A percentile compares a stretch with the other conserved stretches of the same genome.
These are phyloP conservation scores for Fusarium nisikadoi DNA, from an alignment of 2,329 filamentous ascomycete genomes.

Conservation along the genomic window DNA sequence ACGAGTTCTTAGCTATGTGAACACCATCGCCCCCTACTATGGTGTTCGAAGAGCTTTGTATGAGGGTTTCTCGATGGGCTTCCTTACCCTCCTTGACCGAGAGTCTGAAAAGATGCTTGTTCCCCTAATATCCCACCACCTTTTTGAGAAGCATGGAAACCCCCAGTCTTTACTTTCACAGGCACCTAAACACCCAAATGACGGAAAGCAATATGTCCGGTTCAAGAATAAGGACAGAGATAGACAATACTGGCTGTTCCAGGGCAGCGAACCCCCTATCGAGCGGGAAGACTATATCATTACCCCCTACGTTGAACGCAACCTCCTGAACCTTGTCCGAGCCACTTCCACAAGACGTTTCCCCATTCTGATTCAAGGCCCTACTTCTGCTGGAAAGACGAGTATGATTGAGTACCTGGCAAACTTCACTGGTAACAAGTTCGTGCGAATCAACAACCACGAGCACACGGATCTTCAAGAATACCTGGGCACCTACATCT, in stretches of 20 bases:
- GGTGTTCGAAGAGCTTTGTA: constrained; percentile 86
- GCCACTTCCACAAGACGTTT: constrained; percentile 92
- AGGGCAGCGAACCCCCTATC: constrained; percentile 71
- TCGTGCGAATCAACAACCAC: constrained; percentile 99
- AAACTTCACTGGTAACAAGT: constrained; percentile 96
- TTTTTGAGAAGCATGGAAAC: constrained; percentile 76
- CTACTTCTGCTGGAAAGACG: constrained; percentile 97
- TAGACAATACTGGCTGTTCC: constrained; percentile 88
- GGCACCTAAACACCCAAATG: constrained; percentile 78
- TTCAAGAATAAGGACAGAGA: constrained; percentile 74
- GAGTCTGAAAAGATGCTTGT: constrained; percentile 82
- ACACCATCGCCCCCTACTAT: constrained; percentile 84
- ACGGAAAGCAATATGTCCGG: constrained; percentile 81
- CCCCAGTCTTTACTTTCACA: constrained; percentile 79
- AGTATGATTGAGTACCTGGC: constrained; percentile 99
- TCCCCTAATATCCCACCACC: constrained; percentile 81
- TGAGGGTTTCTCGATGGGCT: constrained; percentile 98
- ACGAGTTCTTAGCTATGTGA: constrained; percentile 87
- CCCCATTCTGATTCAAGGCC: constrained; percentile 94
- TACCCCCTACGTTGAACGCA: constrained; percentile 93
- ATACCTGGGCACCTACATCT: constrained; percentile 94
- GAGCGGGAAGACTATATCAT: constrained; percentile 93
- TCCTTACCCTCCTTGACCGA: constrained; percentile 86
- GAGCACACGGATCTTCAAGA: constrained; percentile 99
- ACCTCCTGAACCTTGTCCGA: constrained; percentile 92